Evolutionary conservation across 768 basidiomycete species (phyloP), one percentile per base, ranked within the genome.

Genomic region (Auriscalpium orientale): DNA sequence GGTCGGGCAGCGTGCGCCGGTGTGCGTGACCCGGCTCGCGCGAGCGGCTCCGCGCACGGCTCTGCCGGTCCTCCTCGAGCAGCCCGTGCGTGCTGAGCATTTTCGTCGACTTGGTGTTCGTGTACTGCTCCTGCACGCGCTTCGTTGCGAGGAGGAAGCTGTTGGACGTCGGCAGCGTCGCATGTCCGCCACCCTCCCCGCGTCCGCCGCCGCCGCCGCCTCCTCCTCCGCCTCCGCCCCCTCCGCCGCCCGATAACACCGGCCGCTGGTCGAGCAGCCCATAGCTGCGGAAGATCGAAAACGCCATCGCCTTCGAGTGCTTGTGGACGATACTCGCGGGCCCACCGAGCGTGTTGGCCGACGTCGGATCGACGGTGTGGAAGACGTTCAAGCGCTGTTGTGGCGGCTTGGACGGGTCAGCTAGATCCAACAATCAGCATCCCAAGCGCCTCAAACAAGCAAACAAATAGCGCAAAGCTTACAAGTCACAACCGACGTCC

Each of bases 51-150:
- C 52, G 37, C n/a, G 58, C 65, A 2, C 58, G 60, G 51, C 59
- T 61, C 35, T 68, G 66, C 21, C 28, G 51, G 5, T 50, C 56
- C 8, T 82, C 82, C 45, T 80, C 79, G 45, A 89, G 72, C 22
- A 88, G 67, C 10, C 86, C 86, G 62, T 89, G 83, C 0, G 83
- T 80, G 58, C 79, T 79, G 37, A 89, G 74, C 64, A 81, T 83
- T 49, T 80, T 75, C 7, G 85, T 88, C 18, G 87, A 85, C 36
- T 77, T 83, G 16, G 88, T 90, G 62, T 81, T 89, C 16, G 87
- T 89, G 63, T 80, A 91, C 15, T 85, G 82, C 64, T 83, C 81
- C 62, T 91, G 89, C n/a, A 91, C 88, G 58, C 78, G 79, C 63
- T 81, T 80, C 35, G 86, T 81, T 16, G 86, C 88, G 12, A 91